A percentile compares a stretch with the other conserved stretches of the same genome.
Evolutionary conservation across 768 basidiomycete genomes (phyloP).

Genomic region (Tulasnella sp.): DNA sequence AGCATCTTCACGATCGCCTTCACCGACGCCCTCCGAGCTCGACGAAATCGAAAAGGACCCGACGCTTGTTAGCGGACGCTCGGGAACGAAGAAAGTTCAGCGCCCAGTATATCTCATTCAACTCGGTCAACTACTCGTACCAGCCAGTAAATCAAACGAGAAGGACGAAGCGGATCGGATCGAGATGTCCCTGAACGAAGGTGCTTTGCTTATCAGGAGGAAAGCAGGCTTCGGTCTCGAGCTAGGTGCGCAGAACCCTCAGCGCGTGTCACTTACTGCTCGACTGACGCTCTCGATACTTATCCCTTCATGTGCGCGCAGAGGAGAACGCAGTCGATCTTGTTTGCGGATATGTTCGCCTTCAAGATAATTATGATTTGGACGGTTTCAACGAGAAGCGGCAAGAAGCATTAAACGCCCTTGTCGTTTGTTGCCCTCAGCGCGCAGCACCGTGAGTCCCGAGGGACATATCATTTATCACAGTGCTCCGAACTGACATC

Average conservation of each 20-base stretch:
- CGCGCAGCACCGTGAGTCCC: slow-evolving; percentile 68
- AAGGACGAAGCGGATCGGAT: slow-evolving; percentile 62
- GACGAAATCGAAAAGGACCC: slow-evolving; percentile 82
- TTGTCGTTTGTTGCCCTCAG: slow-evolving; percentile 68
- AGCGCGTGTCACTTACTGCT: neutral
- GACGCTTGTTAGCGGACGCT: slow-evolving; percentile 51
- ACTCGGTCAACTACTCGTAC: slow-evolving; percentile 65
- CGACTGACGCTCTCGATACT: neutral
- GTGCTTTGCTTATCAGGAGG: slow-evolving; percentile 72
- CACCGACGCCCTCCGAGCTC: slow-evolving; percentile 72
- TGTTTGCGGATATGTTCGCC: slow-evolving; percentile 53
- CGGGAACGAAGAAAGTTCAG: slow-evolving; percentile 39
- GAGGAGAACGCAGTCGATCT: slow-evolving; percentile 88
- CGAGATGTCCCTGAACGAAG: slow-evolving; percentile 69
- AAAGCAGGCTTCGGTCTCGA: slow-evolving; percentile 83
- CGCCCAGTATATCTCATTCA: slow-evolving; percentile 87
- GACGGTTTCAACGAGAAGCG: slow-evolving; percentile 65
- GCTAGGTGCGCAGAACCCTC: slow-evolving; percentile 42
- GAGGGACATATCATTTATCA: neutral
- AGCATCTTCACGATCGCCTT: slow-evolving; percentile 56
- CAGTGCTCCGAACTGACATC: neutral
- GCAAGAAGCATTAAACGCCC: slow-evolving; percentile 65
- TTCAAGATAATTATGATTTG: slow-evolving; percentile 81
- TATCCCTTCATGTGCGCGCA: slow-evolving; percentile 27
- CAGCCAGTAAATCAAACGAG: slow-evolving; percentile 44